Evolutionary conservation across 257 asterid genomes (phyloP).

Genomic region (Penstemon eatonii): DNA sequence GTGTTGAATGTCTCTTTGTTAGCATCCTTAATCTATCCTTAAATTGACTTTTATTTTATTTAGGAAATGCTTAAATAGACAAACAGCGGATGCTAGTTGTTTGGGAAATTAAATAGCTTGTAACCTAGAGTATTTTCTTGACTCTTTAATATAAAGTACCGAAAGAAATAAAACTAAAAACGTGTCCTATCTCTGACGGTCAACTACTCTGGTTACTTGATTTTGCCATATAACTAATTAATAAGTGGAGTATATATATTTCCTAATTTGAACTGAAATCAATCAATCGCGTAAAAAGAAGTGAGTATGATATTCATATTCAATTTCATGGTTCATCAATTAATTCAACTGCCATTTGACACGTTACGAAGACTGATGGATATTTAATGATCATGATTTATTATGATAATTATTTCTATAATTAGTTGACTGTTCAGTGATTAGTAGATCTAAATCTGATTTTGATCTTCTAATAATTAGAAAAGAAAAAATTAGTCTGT

Average conservation of each 20-base stretch:
- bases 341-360: neutral
- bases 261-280: neutral
- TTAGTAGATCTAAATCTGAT: constrained; percentile 29
- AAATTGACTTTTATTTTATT: constrained; percentile 1
- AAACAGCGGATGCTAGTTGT: neutral
- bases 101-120: no score
- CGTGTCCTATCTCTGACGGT: neutral
- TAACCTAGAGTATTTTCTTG: neutral
- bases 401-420: neutral
- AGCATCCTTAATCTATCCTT: neutral
- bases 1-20: no score
- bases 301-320: neutral
- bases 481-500: constrained; percentile 16
- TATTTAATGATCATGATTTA: no score
- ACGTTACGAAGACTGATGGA: neutral
- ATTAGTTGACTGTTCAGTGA: constrained; percentile 22
- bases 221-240: neutral
- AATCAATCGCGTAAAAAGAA: neutral
- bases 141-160: neutral
- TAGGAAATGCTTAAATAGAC: no score
- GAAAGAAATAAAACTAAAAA: neutral
- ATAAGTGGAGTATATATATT: no score
- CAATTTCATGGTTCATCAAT: neutral
- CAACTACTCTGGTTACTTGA: constrained; percentile 23
- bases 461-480: neutral